Base-by-base conservation (phyloP, 2,329 filamentous ascomycete species). In the Chaetomiaceae sp. region DNA sequence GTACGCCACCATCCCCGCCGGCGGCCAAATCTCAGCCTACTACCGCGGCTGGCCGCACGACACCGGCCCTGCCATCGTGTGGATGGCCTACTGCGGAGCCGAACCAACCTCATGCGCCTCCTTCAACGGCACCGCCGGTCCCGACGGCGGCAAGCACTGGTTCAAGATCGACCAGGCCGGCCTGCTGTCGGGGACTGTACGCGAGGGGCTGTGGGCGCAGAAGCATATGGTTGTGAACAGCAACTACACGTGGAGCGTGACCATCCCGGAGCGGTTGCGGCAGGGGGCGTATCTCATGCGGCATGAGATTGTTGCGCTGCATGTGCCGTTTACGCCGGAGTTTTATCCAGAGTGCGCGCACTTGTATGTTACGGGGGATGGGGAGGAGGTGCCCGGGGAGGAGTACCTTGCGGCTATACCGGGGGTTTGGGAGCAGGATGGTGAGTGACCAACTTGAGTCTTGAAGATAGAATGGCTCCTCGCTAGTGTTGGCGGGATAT, bases 291-390 rank as follows among this genome's bases (percentile, higher is more conserved):
- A 50, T 7, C n/a, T 50, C 14, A 14, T 50, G 14, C 17, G 47
- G 17, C 47, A 50, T 12, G 47, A 50, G 17, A 14, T 50, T 14
- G 11, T 50, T 15, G 37, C 47, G 19, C 38, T 50, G 22, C 47
- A 50, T 23, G 47, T 50, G 20, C 47, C 47, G 3, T 50, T 50
- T 7, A 43, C 38, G 2, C 47, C 47, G 6, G 47, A 50, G 29
- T 50, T 50, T n/a, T 50, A 50, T 17, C 47, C 47, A 5, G 47
- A 50, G n/a, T 50, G 47, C 6, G 38, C 38, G 19, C 47, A 50
- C 11, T 36, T 50, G 47, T 34, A 27, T 27, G 47, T 50, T 6
- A 2, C 6, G 20, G 20, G 47, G 1, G 6, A 8, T 25, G 37
- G 47, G 29, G 31, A 43, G 6, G 38, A 36, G 37, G 7, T 33